These are phyloP conservation scores for Spatholobus suberectus DNA, from an alignment of 306 rosid genomes.

Conservation along the genomic window DNA sequence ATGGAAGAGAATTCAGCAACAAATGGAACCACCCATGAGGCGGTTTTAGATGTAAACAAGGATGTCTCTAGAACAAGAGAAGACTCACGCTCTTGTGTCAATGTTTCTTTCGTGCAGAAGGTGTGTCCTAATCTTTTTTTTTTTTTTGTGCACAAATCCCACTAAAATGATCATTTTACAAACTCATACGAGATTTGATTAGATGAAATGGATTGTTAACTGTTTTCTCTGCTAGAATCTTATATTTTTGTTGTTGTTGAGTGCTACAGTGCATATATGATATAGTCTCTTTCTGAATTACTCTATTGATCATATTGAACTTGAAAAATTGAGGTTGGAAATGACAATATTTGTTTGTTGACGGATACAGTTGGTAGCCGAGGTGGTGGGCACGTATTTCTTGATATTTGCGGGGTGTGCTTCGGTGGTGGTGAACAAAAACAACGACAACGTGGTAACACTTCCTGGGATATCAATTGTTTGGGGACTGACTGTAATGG, in stretches of 20 bases:
- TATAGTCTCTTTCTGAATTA: background rate
- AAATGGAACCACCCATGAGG: conserved; percentile 51
- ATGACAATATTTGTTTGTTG: background rate
- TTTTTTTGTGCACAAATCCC: background rate
- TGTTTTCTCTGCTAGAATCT: no score
- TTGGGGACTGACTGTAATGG: conserved; percentile 86
- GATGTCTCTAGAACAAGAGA: conserved; percentile 31
- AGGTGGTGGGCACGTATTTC: conserved; percentile 81
- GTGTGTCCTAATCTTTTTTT: conserved; percentile 33
- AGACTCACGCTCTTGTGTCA: conserved; percentile 21
- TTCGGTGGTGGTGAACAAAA: conserved; percentile 71
- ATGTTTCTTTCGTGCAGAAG: conserved; percentile 74
- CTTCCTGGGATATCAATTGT: conserved; percentile 69
- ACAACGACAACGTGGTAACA: conserved; percentile 52
- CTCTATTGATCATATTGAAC: background rate
- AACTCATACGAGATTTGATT: background rate
- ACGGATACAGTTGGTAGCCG: conserved; percentile 71
- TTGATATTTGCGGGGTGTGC: conserved; percentile 85
- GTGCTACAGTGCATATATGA: background rate
- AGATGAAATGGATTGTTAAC: background rate
- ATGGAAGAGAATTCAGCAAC: conserved; percentile 60
- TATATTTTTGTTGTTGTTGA: background rate
- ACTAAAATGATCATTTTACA: background rate
- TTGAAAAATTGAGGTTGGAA: background rate
- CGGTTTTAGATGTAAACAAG: conserved; percentile 51